A percentile compares a stretch with the other conserved stretches of the same genome.
These are phyloP conservation scores for Euphrasia confusa DNA, from an alignment of 257 asterid species.

Conservation along the genomic window DNA sequence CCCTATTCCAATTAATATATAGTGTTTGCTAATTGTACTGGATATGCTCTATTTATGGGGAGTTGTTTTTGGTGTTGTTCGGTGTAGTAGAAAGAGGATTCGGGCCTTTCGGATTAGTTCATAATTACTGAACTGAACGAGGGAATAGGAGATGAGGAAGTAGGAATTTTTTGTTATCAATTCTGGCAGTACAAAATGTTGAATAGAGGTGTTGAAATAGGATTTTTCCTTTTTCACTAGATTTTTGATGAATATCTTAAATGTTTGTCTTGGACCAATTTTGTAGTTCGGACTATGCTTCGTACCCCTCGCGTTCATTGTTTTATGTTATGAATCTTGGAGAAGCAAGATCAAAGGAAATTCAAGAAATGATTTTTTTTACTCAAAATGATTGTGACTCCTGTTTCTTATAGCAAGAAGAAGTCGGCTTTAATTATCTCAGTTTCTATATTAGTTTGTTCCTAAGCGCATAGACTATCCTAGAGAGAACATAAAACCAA, in stretches of 20 bases:
- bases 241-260: neutral
- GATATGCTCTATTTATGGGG: conserved; percentile 14
- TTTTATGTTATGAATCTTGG: neutral
- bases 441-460: neutral
- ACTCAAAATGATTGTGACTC: neutral
- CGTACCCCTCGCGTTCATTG: neutral
- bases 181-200: conserved; percentile 10
- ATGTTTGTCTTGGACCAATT: conserved; percentile 4
- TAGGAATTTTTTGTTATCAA: neutral
- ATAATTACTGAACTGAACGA: conserved; percentile 1
- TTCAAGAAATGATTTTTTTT: neutral
- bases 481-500: neutral
- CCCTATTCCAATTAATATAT: neutral
- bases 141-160: conserved; percentile 11
- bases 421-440: neutral
- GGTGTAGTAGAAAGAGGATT: neutral
- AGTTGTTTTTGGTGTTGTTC: neutral
- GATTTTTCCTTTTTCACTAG: neutral
- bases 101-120: neutral
- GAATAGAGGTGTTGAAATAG: conserved; percentile 7
- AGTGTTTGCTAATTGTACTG: neutral
- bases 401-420: neutral
- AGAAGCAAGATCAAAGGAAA: neutral
- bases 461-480: conserved; percentile 8
- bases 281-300: conserved; percentile 3